These are phyloP conservation scores for Albatrellus ellisii DNA, from an alignment of 768 basidiomycete genomes.

Conservation along the genomic window DNA sequence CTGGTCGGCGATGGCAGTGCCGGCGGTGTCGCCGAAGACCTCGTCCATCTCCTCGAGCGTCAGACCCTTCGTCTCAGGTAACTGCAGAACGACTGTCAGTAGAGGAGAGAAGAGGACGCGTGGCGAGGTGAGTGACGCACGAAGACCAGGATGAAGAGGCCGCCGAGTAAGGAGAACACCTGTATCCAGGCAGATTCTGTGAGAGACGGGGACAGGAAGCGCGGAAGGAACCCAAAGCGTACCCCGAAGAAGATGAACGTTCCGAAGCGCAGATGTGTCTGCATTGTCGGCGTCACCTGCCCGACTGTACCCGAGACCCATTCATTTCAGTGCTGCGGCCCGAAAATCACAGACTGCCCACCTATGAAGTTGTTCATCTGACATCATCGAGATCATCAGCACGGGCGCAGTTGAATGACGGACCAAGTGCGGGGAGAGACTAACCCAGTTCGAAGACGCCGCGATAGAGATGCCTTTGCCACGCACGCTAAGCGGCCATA, in stretches of 20 bases:
- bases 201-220: not conserved
- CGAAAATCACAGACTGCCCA: slow-evolving; percentile 16
- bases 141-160: slow-evolving; percentile 50
- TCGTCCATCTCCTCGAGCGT: slow-evolving; percentile 73
- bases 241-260: slow-evolving; percentile 73
- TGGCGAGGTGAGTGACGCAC: slow-evolving; percentile 23
- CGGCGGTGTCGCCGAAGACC: slow-evolving; percentile 47
- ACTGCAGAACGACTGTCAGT: slow-evolving; percentile 20
- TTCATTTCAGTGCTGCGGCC: not conserved
- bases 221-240: slow-evolving; percentile 13
- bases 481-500: slow-evolving; percentile 58
- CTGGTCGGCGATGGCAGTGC: slow-evolving; percentile 44
- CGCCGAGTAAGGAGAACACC: slow-evolving; percentile 56
- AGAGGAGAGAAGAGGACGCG: not conserved
- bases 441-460: slow-evolving; percentile 63
- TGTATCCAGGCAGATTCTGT: slow-evolving; percentile 12
- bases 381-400: slow-evolving; percentile 1
- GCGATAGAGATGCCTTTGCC: slow-evolving; percentile 68
- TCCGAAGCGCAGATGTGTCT: slow-evolving; percentile 47
- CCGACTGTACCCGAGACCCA: slow-evolving; percentile 24
- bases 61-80: slow-evolving; percentile 64
- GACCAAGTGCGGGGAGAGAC: slow-evolving; percentile 7
- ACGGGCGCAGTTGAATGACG: not conserved
- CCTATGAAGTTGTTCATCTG: slow-evolving; percentile 74
- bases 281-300: slow-evolving; percentile 62